Conservation (phyloP, 495 filamentous ascomycete genomes). For the Glonium stellatum region DNA sequence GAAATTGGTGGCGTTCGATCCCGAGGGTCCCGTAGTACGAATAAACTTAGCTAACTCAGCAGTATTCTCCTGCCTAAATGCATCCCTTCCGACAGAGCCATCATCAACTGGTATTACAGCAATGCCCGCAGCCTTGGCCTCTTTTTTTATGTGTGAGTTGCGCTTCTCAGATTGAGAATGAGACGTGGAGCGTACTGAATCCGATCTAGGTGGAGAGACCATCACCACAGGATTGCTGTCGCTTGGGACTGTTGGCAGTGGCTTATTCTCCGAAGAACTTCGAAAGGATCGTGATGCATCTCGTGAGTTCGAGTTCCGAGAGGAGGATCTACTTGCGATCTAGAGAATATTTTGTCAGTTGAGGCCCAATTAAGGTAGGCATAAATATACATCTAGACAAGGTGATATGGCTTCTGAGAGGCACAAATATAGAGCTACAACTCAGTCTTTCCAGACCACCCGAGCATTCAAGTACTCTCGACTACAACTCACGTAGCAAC, state of each 20-base stretch:
- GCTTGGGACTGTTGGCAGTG: conserved; percentile 26
- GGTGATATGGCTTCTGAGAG: background rate
- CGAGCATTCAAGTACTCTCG: too few relatives aligned
- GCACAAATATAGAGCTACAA: too few relatives aligned
- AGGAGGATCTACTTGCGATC: conserved; percentile 30
- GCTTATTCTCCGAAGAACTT: conserved; percentile 21
- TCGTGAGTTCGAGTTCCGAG: conserved; percentile 23
- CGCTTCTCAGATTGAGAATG: background rate
- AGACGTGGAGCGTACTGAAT: background rate
- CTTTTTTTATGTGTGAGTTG: background rate
- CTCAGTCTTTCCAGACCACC: too few relatives aligned
- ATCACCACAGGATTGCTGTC: conserved; percentile 15
- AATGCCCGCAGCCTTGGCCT: background rate
- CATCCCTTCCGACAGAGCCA: background rate
- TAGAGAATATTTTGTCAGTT: conserved; percentile 11
- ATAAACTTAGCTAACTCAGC: background rate
- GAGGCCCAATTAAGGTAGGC: background rate
- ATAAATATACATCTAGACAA: background rate
- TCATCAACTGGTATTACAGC: background rate
- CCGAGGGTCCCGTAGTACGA: background rate
- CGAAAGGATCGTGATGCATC: conserved; percentile 17
- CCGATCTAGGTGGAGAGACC: conserved; percentile 4
- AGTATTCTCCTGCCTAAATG: background rate
- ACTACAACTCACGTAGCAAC: background rate
- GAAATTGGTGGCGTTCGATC: background rate